phyloP scores from a whole-genome alignment of 176 grass and related monocot species.

The Neostapfia colusana region DNA sequence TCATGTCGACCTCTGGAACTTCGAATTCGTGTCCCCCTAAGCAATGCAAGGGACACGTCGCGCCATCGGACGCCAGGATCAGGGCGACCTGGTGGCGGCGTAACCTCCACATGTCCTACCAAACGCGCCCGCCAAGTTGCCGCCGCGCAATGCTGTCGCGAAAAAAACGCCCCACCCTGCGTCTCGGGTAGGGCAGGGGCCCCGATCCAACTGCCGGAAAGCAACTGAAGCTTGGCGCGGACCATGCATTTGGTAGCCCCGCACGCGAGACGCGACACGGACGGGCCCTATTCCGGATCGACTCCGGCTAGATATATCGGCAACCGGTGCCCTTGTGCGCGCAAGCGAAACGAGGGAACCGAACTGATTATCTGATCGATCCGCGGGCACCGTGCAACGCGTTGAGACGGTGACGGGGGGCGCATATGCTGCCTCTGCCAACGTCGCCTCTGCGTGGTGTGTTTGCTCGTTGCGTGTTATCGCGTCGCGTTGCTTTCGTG shows the following conservation, averaged over 20 bases:
- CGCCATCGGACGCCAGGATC: not conserved
- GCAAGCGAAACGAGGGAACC: not conserved
- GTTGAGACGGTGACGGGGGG: not conserved
- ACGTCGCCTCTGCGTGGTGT: too few species aligned
- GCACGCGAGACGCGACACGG: not conserved
- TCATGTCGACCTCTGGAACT: not conserved
- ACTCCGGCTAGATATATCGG: not conserved
- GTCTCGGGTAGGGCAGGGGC: not conserved
- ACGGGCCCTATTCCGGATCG: not conserved
- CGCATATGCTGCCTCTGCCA: too few species aligned
- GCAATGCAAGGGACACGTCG: not conserved
- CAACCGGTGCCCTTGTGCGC: not conserved
- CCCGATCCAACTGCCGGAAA: not conserved
- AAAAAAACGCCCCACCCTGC: not conserved
- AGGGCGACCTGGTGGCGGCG: not conserved
- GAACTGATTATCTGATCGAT: not conserved
- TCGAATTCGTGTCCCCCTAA: not conserved
- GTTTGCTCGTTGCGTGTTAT: too few species aligned
- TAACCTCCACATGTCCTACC: conserved; percentile 3
- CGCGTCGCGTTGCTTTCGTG: conserved; percentile 1
- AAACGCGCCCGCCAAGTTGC: not conserved
- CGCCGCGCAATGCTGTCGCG: not conserved
- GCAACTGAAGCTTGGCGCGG: not conserved
- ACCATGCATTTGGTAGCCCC: not conserved
- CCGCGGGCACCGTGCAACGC: not conserved